Base-by-base conservation (phyloP, 352 stramenopile genomes). In the Phytophthora hibernalis region DNA sequence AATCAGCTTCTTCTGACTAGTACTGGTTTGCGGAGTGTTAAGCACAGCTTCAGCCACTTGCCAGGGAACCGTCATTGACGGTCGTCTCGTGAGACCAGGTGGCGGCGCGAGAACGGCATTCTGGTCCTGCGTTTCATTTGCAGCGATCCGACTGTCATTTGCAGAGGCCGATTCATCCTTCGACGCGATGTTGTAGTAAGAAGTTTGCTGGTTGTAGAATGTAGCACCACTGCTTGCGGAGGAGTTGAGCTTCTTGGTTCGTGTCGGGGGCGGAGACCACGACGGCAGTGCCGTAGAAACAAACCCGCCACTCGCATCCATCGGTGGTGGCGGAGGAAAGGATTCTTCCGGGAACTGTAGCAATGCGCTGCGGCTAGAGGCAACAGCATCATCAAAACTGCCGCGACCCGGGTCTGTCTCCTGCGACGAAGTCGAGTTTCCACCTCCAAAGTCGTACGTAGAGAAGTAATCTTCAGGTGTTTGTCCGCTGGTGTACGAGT, bases 1-100 rank as follows among this genome's bases (percentile, higher is more conserved):
- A 33, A 81, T 40, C 3, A 93, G 54, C 7, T 90, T 85, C 62
- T 95, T 93, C 3, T 85, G 80, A 15, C 74, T 80, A 7, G 72
- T 78, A 16, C 75, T 82, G 1, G 85, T 93, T 65, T 95, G 87
- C 1, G 87, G 87, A 3, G 87, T 95, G 63, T 92, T 92, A 9
- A 95, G 69, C 24, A 95, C 87, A 15, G 87, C 80, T 49, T 95
- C 87, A 3, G 87, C 87, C 33, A 95, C 87, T 68, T 95, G 87
- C 87, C 87, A 95, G 0, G 87, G 87, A 21, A 95, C 87, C 4
- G 87, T 95, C 87, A 95, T 95, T 2, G 87, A 95, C 9, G 87
- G 85, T 2, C 87, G 80, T 30, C 87, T 83, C 30, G 85, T 85
- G 10, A 95, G 76, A 11, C 87, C 87, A 20, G 87, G 87, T 2